These are phyloP conservation scores for Backusella parvicylindrica DNA, from an alignment of 192 early-diverging fungal genomes.

Conservation along the genomic window DNA sequence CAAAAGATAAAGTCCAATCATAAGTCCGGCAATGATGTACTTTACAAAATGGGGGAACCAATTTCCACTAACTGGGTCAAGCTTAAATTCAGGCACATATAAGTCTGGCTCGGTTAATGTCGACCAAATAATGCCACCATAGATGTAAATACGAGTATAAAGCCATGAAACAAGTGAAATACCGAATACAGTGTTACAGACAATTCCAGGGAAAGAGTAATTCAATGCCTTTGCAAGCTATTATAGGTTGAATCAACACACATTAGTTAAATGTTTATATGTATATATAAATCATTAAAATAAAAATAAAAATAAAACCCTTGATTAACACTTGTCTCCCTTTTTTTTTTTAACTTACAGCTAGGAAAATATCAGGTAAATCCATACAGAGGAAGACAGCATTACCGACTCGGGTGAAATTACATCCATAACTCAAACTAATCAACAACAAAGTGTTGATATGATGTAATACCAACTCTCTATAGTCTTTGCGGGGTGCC, in stretches of 20 bases:
- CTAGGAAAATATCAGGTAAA: constrained; percentile 58
- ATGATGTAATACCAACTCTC: constrained; percentile 55
- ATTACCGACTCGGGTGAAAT: constrained; percentile 62
- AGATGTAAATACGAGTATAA: constrained; percentile 72
- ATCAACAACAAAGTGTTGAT: constrained; percentile 58
- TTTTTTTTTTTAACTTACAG: constrained; percentile 37
- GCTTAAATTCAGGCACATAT: constrained; percentile 39
- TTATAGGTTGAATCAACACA: background rate
- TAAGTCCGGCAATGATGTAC: constrained; percentile 46
- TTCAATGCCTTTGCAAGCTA: constrained; percentile 75
- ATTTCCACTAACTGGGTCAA: constrained; percentile 46
- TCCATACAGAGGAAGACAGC: constrained; percentile 65
- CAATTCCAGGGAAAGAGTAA: constrained; percentile 56
- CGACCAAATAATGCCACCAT: constrained; percentile 58
- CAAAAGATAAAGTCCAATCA: constrained; percentile 48
- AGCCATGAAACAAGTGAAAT: constrained; percentile 70
- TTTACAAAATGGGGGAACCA: constrained; percentile 44
- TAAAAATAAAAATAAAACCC: background rate
- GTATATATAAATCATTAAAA: background rate
- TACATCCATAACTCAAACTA: constrained; percentile 49
- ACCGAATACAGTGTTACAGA: constrained; percentile 62
- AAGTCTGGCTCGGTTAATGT: constrained; percentile 55
- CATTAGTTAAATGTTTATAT: background rate
- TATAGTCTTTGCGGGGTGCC: constrained; percentile 55
- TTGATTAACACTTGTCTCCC: background rate